Conservation (phyloP, 1,284 basidiomycete species). For the Gomphus sp. region DNA sequence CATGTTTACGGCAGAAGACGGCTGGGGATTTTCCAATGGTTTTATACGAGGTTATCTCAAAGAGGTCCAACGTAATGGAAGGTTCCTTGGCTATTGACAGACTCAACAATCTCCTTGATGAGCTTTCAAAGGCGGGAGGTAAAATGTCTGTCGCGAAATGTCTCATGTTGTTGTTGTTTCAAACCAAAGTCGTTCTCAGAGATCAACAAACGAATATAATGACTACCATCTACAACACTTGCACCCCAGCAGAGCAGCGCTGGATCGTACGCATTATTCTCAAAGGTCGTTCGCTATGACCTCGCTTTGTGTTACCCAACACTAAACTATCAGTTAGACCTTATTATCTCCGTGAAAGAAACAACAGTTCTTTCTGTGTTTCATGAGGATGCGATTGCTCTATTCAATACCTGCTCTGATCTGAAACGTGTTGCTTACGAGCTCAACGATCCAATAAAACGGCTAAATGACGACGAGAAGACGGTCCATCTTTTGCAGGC, state of each 20-base stretch:
- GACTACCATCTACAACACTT: conserved; percentile 65
- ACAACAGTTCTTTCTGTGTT: conserved; percentile 81
- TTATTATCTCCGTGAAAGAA: conserved; percentile 78
- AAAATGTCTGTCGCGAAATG: conserved; percentile 42
- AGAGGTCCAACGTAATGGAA: conserved; percentile 75
- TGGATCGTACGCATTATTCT: conserved; percentile 93
- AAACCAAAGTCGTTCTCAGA: conserved; percentile 29
- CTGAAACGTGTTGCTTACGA: conserved; percentile 85
- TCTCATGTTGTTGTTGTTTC: not conserved
- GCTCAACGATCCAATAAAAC: conserved; percentile 53
- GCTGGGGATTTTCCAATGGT: conserved; percentile 85
- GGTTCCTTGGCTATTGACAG: conserved; percentile 71
- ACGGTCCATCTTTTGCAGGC: conserved; percentile 70
- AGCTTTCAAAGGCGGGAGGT: conserved; percentile 57
- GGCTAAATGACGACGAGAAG: conserved; percentile 71
- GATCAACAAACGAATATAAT: conserved; percentile 67
- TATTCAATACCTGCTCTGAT: conserved; percentile 93
- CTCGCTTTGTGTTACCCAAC: not conserved
- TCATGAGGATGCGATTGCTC: conserved; percentile 82
- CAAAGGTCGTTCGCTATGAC: conserved; percentile 51
- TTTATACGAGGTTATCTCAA: conserved; percentile 75
- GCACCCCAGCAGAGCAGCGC: conserved; percentile 75
- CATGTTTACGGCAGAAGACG: conserved; percentile 32
- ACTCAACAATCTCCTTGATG: conserved; percentile 71
- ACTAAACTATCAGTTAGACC: conserved; percentile 35